Conservation (phyloP, 179 eudicot species). For the Beta macrorhiza region DNA sequence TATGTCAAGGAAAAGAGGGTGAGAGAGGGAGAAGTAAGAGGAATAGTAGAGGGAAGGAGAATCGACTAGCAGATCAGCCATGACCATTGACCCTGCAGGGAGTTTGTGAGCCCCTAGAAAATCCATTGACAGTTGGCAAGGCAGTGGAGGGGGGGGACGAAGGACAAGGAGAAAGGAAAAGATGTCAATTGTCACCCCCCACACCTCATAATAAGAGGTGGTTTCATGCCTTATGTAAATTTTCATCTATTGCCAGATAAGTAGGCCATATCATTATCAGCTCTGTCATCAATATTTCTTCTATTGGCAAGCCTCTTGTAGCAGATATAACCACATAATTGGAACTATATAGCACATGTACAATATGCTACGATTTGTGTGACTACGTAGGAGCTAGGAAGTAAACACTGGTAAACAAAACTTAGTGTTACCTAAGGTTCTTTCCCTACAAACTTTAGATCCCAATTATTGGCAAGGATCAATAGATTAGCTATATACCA, state of each 20-base stretch:
- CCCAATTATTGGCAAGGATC: neutral
- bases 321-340: neutral
- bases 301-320: neutral
- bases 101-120: neutral
- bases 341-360: neutral
- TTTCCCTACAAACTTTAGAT: neutral
- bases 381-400: neutral
- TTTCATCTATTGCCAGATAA: neutral
- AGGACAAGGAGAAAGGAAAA: neutral
- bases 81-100: neutral
- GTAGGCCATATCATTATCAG: neutral
- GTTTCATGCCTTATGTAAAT: neutral
- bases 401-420: neutral
- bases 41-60: neutral
- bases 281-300: neutral
- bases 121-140: neutral
- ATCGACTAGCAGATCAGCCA: neutral
- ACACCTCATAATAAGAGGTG: neutral
- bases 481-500: neutral
- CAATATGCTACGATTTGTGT: neutral
- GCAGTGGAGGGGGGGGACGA: neutral
- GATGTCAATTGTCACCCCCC: too few relatives aligned
- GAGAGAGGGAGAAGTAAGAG: neutral
- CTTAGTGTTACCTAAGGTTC: neutral
- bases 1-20: neutral